phyloP scores from a whole-genome alignment of 805 yeast genomes.

The Candida adriatica region DNA sequence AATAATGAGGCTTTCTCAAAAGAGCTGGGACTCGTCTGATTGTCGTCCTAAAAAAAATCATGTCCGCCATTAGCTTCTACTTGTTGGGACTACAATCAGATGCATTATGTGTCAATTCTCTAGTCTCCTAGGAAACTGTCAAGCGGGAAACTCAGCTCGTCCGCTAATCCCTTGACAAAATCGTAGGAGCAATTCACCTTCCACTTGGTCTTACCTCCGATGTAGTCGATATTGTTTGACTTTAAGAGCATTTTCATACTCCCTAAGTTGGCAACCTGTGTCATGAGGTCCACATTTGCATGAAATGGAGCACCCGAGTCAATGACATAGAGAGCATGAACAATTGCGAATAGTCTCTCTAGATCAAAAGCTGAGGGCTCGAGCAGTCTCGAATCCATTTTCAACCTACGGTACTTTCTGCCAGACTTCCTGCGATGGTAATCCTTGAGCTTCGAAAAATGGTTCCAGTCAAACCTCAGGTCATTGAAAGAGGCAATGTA shows the following conservation, averaged over 20 bases:
- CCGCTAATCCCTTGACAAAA: slow-evolving; percentile 51
- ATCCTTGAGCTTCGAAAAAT: slow-evolving; percentile 59
- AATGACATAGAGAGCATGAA: slow-evolving; percentile 57
- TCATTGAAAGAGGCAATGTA: slow-evolving; percentile 77
- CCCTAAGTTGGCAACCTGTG: slow-evolving; percentile 28
- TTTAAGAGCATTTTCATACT: slow-evolving; percentile 26
- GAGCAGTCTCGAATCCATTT: slow-evolving; percentile 50
- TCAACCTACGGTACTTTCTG: slow-evolving; percentile 33
- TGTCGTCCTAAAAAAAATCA: too few relatives aligned
- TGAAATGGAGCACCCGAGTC: slow-evolving; percentile 27
- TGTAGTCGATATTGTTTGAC: slow-evolving; percentile 39
- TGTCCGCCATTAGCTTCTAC: too few relatives aligned
- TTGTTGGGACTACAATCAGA: too few relatives aligned
- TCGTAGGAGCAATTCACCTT: slow-evolving; percentile 69
- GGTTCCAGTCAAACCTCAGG: slow-evolving; percentile 58
- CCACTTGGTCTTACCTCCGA: slow-evolving; percentile 72
- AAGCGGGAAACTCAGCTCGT: slow-evolving; percentile 59
- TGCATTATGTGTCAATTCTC: too few relatives aligned
- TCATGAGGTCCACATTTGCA: slow-evolving; percentile 30
- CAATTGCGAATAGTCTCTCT: slow-evolving; percentile 75
- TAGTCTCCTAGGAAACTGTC: slow-evolving; percentile 47
- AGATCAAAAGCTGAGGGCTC: slow-evolving; percentile 71
- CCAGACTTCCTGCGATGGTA: slow-evolving; percentile 31
- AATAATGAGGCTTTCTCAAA: slow-evolving; percentile 62
- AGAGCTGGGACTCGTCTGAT: slow-evolving; percentile 48